Base-by-base conservation (phyloP, 441 rosid genomes). In the Mallotus repandus region DNA sequence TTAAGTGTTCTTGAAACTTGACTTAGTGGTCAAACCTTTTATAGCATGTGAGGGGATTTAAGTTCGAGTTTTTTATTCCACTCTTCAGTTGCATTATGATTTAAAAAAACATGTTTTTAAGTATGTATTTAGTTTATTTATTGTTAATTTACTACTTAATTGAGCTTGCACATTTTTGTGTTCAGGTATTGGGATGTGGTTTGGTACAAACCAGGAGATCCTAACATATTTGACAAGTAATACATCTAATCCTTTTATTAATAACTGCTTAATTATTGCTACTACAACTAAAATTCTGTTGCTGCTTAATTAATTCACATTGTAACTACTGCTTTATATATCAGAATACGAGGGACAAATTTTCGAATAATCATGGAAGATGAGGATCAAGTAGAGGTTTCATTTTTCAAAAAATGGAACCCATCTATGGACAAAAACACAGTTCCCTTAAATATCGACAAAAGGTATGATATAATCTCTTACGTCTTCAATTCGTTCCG, bases 361-460 rank as follows among this genome's bases (percentile, higher is more conserved):
- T 87, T 83, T 71, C 77, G 32, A 48, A 74, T 91, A 55, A 76
- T 88, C 38, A 76, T 57, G 38, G 73, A 55, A 72, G 82, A 72
- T 58, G 82, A 84, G 70, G 86, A 87, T n/a, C 83, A 85, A 69
- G 80, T 85, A 18, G 97, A 93, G 83, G 16, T 93, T 21, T 93
- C 98, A 4, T 93, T 91, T 76, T 72, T 81, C 2, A 84, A 77
- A 70, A 83, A n/a, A 63, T 92, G 97, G 96, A 66, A 69, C 16
- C 64, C 68, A 18, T 64, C 83, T 10, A 70, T 35, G 14, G 69
- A 71, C 22, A 66, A 73, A 25, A 46, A 68, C 57, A 32, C 66
- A 18, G 84, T 79, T 58, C 97, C 98, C 9, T 64, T 94, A 41
- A 89, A 86, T 74, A 74, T 94, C 9, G 98, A 92, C 76, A 90